Base-by-base conservation (phyloP, 1,284 basidiomycete genomes). In the Moniliophthora roreri region DNA sequence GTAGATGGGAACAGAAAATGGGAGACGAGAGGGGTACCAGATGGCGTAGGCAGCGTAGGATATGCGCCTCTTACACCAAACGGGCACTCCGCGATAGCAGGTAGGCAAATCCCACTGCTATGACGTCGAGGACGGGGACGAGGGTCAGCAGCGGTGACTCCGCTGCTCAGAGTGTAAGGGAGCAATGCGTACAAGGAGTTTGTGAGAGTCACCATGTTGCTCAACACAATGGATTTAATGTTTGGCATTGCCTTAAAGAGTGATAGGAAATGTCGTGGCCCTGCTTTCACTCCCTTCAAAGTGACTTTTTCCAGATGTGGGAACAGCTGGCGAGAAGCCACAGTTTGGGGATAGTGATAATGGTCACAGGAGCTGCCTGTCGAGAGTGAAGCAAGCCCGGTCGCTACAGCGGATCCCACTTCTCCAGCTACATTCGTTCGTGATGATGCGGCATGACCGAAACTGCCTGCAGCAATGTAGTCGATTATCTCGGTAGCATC, bases 381-480 rank as follows among this genome's bases (percentile, higher is more conserved):
- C 15, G 15, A n/a, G n/a, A n/a, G n/a, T n/a, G n/a, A n/a, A n/a
- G n/a, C n/a, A n/a, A n/a, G n/a, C n/a, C n/a, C n/a, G n/a, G n/a
- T n/a, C n/a, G n/a, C n/a, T n/a, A n/a, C n/a, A n/a, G n/a, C n/a
- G n/a, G n/a, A n/a, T n/a, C n/a, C n/a, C n/a, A n/a, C n/a, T n/a
- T n/a, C n/a, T n/a, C n/a, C n/a, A n/a, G n/a, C n/a, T n/a, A n/a
- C n/a, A n/a, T n/a, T n/a, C n/a, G n/a, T n/a, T n/a, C n/a, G n/a
- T n/a, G n/a, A n/a, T n/a, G n/a, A n/a, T n/a, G n/a, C n/a, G n/a
- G n/a, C n/a, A n/a, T n/a, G n/a, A n/a, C n/a, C n/a, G n/a, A n/a
- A n/a, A n/a, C n/a, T n/a, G 45, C 71, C 68, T 32, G 70, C 71
- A 7, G 68, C 69, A 34, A 76, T 62, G 56, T 67, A 72, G 10